A percentile compares a stretch with the other conserved stretches of the same genome.
Evolutionary conservation across 192 early-diverging fungal genomes (phyloP).

Genomic region (Obelidium mucronatum): DNA sequence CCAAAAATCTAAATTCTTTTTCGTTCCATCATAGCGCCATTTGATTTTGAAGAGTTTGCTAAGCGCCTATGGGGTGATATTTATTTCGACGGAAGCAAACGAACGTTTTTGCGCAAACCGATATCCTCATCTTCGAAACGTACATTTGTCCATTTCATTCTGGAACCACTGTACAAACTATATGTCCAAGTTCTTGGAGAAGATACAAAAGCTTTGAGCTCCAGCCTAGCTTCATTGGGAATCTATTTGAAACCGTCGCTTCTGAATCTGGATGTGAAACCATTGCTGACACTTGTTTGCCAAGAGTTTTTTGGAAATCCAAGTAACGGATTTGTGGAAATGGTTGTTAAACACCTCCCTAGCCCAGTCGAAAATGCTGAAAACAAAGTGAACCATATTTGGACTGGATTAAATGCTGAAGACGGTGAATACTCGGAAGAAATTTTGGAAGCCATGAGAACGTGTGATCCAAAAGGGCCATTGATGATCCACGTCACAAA

Average conservation of each 20-base stretch:
- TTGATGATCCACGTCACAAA: constrained; percentile 94
- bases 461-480: constrained; percentile 88
- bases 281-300: constrained; percentile 82
- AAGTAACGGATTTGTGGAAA: constrained; percentile 85
- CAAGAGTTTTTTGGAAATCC: constrained; percentile 89
- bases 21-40: constrained; percentile 38
- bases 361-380: constrained; percentile 82
- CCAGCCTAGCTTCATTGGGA: constrained; percentile 77
- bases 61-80: constrained; percentile 97
- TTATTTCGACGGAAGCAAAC: constrained; percentile 81
- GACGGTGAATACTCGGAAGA: constrained; percentile 24
- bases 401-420: constrained; percentile 41
- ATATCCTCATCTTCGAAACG: constrained; percentile 61
- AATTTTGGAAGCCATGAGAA: constrained; percentile 67
- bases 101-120: constrained; percentile 82
- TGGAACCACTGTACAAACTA: constrained; percentile 95
- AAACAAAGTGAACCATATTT: constrained; percentile 55
- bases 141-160: constrained; percentile 95
- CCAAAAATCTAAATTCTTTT: too few relatives aligned
- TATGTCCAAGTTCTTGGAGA: constrained; percentile 87
- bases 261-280: constrained; percentile 82
- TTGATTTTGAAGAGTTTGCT: constrained; percentile 83
- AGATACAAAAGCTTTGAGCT: constrained; percentile 73
- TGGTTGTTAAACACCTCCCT: constrained; percentile 79
- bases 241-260: constrained; percentile 83